Evolutionary conservation across 2,329 filamentous ascomycete species (phyloP).

Genomic region (Aspergillus ochraceoroseus): DNA sequence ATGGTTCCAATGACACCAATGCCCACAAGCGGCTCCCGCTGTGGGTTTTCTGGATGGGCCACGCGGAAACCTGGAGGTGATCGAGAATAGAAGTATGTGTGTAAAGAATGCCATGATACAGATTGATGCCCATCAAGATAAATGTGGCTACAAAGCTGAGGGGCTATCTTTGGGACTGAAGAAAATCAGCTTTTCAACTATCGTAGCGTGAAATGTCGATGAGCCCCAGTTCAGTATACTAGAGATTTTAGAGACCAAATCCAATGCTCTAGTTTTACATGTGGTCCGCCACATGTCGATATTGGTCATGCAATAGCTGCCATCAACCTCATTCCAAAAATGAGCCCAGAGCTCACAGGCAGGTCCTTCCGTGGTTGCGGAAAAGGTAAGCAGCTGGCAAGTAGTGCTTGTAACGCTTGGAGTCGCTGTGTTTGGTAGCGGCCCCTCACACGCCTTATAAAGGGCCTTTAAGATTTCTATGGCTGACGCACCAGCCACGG

Average conservation of each 20-base stretch:
- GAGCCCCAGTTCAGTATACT: conserved; percentile 1
- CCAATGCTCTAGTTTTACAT: neutral
- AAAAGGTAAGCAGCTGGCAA: conserved; percentile 4
- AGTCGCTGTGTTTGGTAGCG: too few species aligned
- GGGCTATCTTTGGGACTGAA: neutral
- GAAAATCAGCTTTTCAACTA: neutral
- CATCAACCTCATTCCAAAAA: neutral
- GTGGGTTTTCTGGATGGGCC: too few species aligned
- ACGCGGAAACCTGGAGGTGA: too few species aligned
- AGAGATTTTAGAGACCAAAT: neutral
- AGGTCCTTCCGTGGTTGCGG: too few species aligned
- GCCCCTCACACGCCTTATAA: neutral
- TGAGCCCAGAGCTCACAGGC: conserved; percentile 9
- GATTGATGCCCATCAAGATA: too few species aligned
- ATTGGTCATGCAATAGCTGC: conserved; percentile 2
- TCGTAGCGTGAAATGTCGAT: neutral
- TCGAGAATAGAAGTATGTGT: too few species aligned
- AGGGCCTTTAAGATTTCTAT: conserved; percentile 6
- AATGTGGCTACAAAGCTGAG: too few species aligned
- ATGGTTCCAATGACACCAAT: too few species aligned
- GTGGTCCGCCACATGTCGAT: conserved; percentile 5
- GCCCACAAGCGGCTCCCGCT: too few species aligned
- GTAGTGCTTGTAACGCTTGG: neutral
- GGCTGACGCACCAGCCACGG: too few species aligned
- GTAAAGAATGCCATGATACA: too few species aligned